These are phyloP conservation scores for Amaranthus hypochondriacus DNA, from an alignment of 148 eudicot species.

Conservation along the genomic window DNA sequence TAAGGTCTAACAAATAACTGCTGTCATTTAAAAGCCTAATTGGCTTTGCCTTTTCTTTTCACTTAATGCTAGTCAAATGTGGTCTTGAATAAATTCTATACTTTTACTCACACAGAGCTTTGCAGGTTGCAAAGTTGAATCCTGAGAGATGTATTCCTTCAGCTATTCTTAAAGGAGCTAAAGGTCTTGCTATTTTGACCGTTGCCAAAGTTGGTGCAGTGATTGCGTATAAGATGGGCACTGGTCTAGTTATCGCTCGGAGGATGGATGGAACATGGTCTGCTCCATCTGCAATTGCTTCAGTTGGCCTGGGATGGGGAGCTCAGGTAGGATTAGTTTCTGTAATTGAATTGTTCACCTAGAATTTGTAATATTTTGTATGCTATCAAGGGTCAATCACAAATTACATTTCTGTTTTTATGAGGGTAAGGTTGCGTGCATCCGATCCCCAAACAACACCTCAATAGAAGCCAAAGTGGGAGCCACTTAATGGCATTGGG, in stretches of 20 bases:
- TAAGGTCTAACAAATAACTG: not conserved
- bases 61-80: not conserved
- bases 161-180: conserved; percentile 83
- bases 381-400: not conserved
- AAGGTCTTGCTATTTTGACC: conserved; percentile 91
- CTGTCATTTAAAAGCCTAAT: not conserved
- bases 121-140: conserved; percentile 76
- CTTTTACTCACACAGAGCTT: conserved; percentile 8
- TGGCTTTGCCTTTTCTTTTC: not conserved
- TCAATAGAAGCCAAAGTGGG: no score
- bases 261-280: conserved; percentile 98
- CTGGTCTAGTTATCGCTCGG: conserved; percentile 93
- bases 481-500: no score
- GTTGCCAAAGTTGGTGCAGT: conserved; percentile 87
- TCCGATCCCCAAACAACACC: no score
- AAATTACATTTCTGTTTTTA: not conserved
- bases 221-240: conserved; percentile 85
- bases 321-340: conserved; percentile 61
- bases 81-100: not conserved
- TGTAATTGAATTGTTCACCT: not conserved
- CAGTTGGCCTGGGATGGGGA: conserved; percentile 98
- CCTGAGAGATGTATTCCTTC: conserved; percentile 88
- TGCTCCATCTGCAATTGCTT: conserved; percentile 93
- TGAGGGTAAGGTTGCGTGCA: no score
- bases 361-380: not conserved